phyloP scores from a whole-genome alignment of 441 rosid genomes.

The Arabidopsis hybrid region DNA sequence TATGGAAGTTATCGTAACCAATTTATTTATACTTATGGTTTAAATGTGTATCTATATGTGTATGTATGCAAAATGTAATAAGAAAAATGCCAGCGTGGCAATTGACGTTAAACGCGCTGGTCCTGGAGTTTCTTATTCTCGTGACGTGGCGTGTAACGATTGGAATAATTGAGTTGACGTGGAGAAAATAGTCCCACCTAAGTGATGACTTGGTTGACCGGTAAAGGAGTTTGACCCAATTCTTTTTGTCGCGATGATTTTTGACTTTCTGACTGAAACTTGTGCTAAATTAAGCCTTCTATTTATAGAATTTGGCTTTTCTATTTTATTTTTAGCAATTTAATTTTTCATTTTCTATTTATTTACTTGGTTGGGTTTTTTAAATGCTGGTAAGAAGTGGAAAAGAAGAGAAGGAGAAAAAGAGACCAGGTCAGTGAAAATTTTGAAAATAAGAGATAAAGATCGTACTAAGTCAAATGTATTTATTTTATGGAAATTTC shows the following conservation, averaged over 20 bases:
- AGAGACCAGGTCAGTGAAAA: constrained; percentile 18
- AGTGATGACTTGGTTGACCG: constrained; percentile 47
- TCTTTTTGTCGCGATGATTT: constrained; percentile 17
- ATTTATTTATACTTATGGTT: constrained; percentile 38
- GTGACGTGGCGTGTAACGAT: constrained; percentile 8
- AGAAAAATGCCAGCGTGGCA: constrained; percentile 40
- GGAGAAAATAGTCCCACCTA: constrained; percentile 41
- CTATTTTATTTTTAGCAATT: constrained; percentile 31
- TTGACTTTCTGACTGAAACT: constrained; percentile 41
- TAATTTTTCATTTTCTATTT: constrained; percentile 22
- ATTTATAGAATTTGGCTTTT: constrained; percentile 36
- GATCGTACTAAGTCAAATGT: background rate
- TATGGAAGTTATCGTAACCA: constrained; percentile 42
- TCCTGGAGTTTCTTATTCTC: constrained; percentile 36
- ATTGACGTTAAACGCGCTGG: constrained; percentile 42
- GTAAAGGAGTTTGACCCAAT: constrained; percentile 44
- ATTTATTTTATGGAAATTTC: background rate
- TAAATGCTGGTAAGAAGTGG: constrained; percentile 16
- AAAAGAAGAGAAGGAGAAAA: background rate
- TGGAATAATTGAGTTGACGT: constrained; percentile 34
- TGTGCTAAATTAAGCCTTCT: constrained; percentile 36
- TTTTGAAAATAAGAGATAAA: background rate
- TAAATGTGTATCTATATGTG: constrained; percentile 34
- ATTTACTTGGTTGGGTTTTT: constrained; percentile 29
- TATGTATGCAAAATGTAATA: constrained; percentile 30